A percentile compares a stretch with the other conserved stretches of the same genome.
Evolutionary conservation across 495 filamentous ascomycete species (phyloP).

Genomic region (Xylaria longipes): DNA sequence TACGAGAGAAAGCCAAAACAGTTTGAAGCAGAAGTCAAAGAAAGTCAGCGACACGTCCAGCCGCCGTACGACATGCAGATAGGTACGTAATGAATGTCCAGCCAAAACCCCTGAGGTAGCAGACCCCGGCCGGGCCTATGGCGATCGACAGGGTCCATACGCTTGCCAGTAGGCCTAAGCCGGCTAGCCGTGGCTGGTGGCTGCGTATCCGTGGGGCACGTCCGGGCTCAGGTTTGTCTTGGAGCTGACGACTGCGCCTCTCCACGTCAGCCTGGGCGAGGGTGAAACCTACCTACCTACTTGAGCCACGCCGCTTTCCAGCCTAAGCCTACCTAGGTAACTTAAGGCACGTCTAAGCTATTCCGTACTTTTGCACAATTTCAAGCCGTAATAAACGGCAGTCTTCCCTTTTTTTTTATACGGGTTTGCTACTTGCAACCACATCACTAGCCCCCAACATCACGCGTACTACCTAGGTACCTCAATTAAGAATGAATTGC

Average conservation of each 20-base stretch:
- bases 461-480: too few species aligned
- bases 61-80: slow-evolving; percentile 4
- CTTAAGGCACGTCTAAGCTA: too few species aligned
- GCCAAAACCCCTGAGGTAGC: neutral
- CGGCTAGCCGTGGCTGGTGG: slow-evolving; percentile 1
- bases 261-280: slow-evolving; percentile 7
- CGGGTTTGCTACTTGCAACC: too few species aligned
- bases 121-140: neutral
- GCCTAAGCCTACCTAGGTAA: too few species aligned
- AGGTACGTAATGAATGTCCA: slow-evolving; percentile 11
- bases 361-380: too few species aligned
- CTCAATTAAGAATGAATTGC: too few species aligned
- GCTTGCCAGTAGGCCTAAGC: neutral
- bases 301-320: too few species aligned
- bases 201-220: neutral
- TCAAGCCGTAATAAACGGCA: too few species aligned
- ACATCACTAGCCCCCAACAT: too few species aligned
- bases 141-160: slow-evolving; percentile 16
- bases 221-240: neutral
- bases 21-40: neutral
- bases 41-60: neutral
- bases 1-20: neutral
- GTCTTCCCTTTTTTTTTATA: too few species aligned
- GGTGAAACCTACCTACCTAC: too few species aligned
- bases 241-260: slow-evolving; percentile 23